These are phyloP conservation scores for Hemisphaericaspora xylofermentans DNA, from an alignment of 1,139 yeast species.

Conservation along the genomic window DNA sequence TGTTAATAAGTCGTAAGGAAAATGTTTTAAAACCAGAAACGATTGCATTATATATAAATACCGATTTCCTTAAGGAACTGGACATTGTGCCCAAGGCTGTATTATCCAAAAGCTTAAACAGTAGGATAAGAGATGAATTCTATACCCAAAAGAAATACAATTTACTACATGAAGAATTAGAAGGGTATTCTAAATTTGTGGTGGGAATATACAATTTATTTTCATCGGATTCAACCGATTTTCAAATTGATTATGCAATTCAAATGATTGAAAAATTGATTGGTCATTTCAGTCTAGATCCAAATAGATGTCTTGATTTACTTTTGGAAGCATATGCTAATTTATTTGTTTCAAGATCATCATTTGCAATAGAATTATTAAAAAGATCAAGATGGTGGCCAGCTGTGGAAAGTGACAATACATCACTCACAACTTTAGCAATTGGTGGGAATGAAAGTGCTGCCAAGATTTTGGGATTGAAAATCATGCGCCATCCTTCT, in stretches of 20 bases:
- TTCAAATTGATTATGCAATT: constrained; percentile 48
- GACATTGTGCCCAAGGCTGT: constrained; percentile 40
- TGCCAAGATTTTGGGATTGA: constrained; percentile 59
- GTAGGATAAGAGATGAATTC: constrained; percentile 50
- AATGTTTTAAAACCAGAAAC: constrained; percentile 39
- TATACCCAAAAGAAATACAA: constrained; percentile 76
- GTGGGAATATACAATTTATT: constrained; percentile 51
- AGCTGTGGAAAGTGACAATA: constrained; percentile 27
- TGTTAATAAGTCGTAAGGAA: constrained; percentile 15
- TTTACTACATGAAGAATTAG: constrained; percentile 72
- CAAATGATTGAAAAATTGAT: constrained; percentile 56
- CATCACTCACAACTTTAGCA: constrained; percentile 30
- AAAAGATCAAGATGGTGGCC: constrained; percentile 71
- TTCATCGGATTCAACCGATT: constrained; percentile 37
- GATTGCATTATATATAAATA: constrained; percentile 33
- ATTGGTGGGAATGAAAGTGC: constrained; percentile 71
- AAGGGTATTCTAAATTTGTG: constrained; percentile 74
- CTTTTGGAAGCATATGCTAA: constrained; percentile 52
- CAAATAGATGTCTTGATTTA: constrained; percentile 66
- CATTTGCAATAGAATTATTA: constrained; percentile 50
- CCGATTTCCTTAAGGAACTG: constrained; percentile 37
- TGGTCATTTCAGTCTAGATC: constrained; percentile 80
- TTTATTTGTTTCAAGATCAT: constrained; percentile 44
- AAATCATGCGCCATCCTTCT: constrained; percentile 38
- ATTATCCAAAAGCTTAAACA: constrained; percentile 41